phyloP scores from a whole-genome alignment of 1,284 basidiomycete species.

The Ustilago esculenta region DNA sequence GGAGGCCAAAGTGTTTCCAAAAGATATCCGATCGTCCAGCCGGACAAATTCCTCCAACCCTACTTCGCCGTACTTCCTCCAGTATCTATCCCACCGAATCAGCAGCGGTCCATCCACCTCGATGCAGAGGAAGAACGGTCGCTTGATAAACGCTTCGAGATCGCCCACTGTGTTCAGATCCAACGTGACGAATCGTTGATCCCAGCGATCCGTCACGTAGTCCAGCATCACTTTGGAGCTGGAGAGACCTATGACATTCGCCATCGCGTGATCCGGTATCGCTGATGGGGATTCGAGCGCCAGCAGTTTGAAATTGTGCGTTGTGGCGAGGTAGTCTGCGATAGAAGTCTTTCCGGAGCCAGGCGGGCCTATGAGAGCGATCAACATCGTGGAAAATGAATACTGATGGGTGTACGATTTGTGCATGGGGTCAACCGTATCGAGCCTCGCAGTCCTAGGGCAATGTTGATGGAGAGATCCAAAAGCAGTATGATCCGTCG shows the following conservation, averaged over 20 bases:
- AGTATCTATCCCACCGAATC: conserved; percentile 53
- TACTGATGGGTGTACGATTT: no score
- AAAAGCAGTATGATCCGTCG: no score
- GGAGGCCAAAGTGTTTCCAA: not conserved
- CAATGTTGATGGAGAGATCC: no score
- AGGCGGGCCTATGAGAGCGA: conserved; percentile 85
- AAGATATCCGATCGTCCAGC: conserved; percentile 48
- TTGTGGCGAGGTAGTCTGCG: conserved; percentile 75
- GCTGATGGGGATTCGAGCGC: no score
- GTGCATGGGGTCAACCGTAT: no score
- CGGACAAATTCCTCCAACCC: conserved; percentile 59
- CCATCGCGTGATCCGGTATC: no score
- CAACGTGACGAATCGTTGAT: conserved; percentile 79
- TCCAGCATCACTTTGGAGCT: conserved; percentile 74
- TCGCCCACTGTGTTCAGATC: conserved; percentile 74
- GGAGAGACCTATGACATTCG: not conserved
- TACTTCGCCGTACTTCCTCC: conserved; percentile 4
- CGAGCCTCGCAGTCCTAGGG: no score
- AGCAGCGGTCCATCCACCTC: conserved; percentile 85
- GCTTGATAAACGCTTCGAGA: conserved; percentile 79
- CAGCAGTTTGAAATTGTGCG: conserved; percentile 68
- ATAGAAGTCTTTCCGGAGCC: conserved; percentile 83
- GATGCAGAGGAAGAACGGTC: conserved; percentile 90
- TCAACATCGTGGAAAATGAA: conserved; percentile 73
- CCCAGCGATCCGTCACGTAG: conserved; percentile 85